A percentile compares a stretch with the other conserved stretches of the same genome.
Evolutionary conservation across 345 rosid genomes (phyloP).

Genomic region (Acer campestre): DNA sequence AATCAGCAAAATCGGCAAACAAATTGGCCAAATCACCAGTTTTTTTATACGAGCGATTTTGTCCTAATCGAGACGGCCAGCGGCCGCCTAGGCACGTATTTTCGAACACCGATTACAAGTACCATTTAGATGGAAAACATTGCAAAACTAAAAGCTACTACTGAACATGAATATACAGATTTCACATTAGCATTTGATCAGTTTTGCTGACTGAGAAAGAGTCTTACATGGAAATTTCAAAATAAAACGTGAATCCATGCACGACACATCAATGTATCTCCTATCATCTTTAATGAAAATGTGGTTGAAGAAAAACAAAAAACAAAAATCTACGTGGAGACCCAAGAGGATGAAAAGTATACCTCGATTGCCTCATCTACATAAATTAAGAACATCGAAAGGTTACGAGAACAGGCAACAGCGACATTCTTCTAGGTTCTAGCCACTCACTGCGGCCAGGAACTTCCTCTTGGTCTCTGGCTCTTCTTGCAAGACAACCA

Average conservation of each 20-base stretch:
- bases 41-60: too few relatives aligned
- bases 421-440: slow-evolving; percentile 16
- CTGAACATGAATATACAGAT: slow-evolving; percentile 8
- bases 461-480: slow-evolving; percentile 59
- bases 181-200: slow-evolving; percentile 20
- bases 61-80: too few relatives aligned
- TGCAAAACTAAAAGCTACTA: not conserved
- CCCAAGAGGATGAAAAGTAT: slow-evolving; percentile 9
- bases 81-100: too few relatives aligned
- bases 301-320: not conserved
- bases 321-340: not conserved
- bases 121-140: not conserved
- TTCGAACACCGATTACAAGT: not conserved
- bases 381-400: slow-evolving; percentile 10
- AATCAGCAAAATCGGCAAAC: too few relatives aligned
- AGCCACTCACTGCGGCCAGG: slow-evolving; percentile 46
- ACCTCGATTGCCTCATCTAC: slow-evolving; percentile 13
- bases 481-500: slow-evolving; percentile 69
- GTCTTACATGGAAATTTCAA: slow-evolving; percentile 31
- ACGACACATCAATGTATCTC: slow-evolving; percentile 7
- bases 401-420: slow-evolving; percentile 11
- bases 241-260: slow-evolving; percentile 29
- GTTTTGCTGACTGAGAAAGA: slow-evolving; percentile 13
- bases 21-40: too few relatives aligned
- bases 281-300: slow-evolving; percentile 16